Conservation (phyloP, 1,139 yeast species). For the Lodderomyces theae region DNA sequence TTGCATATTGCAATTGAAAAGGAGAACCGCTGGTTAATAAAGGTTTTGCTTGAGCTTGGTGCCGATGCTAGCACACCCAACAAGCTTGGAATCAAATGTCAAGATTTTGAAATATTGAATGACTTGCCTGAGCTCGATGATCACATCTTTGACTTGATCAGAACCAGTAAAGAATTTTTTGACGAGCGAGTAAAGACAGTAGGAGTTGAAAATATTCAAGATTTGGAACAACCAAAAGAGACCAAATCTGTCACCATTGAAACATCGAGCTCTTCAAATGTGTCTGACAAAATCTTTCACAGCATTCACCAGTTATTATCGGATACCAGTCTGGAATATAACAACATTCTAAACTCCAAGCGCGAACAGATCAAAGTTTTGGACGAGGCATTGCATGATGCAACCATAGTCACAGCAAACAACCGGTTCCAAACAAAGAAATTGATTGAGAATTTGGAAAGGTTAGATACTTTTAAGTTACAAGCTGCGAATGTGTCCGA, state of each 20-base stretch:
- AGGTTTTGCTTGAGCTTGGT: conserved; percentile 76
- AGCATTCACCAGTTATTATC: conserved; percentile 42
- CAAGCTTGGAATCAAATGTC: conserved; percentile 80
- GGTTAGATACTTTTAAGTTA: conserved; percentile 42
- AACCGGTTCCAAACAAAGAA: conserved; percentile 40
- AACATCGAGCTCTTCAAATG: neutral
- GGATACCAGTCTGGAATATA: conserved; percentile 42
- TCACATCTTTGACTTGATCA: conserved; percentile 34
- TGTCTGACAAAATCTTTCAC: conserved; percentile 36
- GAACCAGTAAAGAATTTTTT: conserved; percentile 35
- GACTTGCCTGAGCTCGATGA: conserved; percentile 27
- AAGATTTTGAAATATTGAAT: conserved; percentile 73
- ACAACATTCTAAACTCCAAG: conserved; percentile 35
- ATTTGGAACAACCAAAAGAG: conserved; percentile 22
- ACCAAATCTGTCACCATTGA: conserved; percentile 6
- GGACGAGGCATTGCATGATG: conserved; percentile 39
- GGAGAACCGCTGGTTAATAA: conserved; percentile 79
- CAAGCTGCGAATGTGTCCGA: conserved; percentile 45
- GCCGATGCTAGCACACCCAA: conserved; percentile 81
- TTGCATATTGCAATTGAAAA: conserved; percentile 87
- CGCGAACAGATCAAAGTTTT: conserved; percentile 35
- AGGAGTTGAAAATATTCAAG: conserved; percentile 22
- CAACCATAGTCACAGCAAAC: conserved; percentile 46
- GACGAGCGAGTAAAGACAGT: conserved; percentile 21
- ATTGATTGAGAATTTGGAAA: conserved; percentile 36